Conservation (phyloP, 768 basidiomycete genomes). For the Suillus americanus region DNA sequence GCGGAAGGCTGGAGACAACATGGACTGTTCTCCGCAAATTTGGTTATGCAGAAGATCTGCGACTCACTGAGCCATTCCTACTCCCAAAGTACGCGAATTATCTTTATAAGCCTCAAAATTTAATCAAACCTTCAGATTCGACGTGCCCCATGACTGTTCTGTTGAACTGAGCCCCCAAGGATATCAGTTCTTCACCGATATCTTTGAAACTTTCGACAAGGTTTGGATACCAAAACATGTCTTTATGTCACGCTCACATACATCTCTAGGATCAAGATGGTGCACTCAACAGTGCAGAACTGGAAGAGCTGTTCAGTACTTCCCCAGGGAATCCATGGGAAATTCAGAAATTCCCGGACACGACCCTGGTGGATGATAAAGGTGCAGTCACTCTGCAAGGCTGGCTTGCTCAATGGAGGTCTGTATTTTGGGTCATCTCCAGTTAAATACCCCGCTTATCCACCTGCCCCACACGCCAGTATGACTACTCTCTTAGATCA, state of each 20-base stretch:
- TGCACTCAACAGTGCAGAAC: conserved; percentile 77
- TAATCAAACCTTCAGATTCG: conserved; percentile 59
- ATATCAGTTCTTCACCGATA: conserved; percentile 95
- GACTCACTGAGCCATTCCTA: conserved; percentile 84
- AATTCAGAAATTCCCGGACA: conserved; percentile 88
- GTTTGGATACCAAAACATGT: conserved; percentile 32
- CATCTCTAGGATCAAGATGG: conserved; percentile 85
- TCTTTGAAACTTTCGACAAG: conserved; percentile 95
- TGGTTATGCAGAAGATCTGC: conserved; percentile 94
- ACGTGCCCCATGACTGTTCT: conserved; percentile 90
- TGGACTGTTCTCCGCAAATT: conserved; percentile 96
- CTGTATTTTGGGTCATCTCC: conserved; percentile 18
- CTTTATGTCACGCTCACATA: conserved; percentile 4
- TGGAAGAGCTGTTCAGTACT: conserved; percentile 89
- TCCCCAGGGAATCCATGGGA: conserved; percentile 98
- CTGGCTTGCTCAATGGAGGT: conserved; percentile 99
- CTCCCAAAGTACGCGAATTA: conserved; percentile 71
- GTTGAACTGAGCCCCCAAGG: conserved; percentile 94
- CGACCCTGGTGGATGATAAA: conserved; percentile 80
- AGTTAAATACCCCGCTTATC: background rate
- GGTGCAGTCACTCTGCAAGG: conserved; percentile 95
- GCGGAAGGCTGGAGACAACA: conserved; percentile 92
- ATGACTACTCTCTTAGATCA: conserved; percentile 98
- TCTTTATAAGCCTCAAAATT: conserved; percentile 4
- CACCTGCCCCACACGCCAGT: conserved; percentile 39